phyloP scores from a whole-genome alignment of 75 land plant genomes.

The Chamaecyparis obtusa region DNA sequence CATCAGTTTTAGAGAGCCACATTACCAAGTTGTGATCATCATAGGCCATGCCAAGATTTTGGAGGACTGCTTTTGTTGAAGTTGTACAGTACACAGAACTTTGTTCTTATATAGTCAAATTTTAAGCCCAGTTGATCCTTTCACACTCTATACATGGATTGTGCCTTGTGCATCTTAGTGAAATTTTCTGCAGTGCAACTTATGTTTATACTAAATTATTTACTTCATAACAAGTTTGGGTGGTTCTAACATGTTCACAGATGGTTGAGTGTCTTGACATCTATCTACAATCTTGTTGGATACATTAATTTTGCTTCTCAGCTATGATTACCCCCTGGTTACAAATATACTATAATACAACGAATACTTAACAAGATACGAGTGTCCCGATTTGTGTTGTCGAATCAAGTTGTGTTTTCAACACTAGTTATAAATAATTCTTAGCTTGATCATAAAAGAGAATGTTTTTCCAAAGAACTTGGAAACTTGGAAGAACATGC shows the following conservation, averaged over 20 bases:
- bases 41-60: background rate
- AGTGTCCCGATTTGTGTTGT: too few species aligned
- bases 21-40: conserved; percentile 32
- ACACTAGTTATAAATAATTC: too few species aligned
- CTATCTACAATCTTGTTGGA: background rate
- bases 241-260: background rate
- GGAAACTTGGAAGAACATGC: background rate
- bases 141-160: background rate
- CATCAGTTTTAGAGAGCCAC: conserved; percentile 54
- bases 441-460: too few species aligned
- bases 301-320: background rate
- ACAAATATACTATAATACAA: too few species aligned
- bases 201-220: conserved; percentile 6
- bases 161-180: background rate
- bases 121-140: background rate
- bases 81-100: background rate
- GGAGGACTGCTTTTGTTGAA: background rate
- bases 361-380: background rate
- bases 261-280: background rate
- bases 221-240: background rate
- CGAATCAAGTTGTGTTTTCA: background rate
- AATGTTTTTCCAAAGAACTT: background rate
- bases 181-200: background rate
- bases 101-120: background rate
- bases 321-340: background rate